Base-by-base conservation (phyloP, 2,329 filamentous ascomycete species). In the Aspergillus brasiliensis region DNA sequence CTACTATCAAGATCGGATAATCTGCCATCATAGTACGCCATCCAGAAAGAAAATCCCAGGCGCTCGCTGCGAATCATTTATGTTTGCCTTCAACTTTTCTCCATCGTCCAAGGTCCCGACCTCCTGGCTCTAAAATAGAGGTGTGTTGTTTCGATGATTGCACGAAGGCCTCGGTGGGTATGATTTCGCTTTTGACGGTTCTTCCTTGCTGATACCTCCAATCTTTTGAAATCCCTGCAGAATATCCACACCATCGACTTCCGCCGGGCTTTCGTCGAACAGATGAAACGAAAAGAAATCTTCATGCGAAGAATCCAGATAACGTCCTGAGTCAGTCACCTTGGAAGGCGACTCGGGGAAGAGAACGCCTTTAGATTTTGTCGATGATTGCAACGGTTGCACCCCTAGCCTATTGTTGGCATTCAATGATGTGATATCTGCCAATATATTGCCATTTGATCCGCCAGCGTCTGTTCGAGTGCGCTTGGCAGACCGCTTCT, bases 401-500 rank as follows among this genome's bases (percentile, higher is more conserved):
- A 74, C 64, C 46, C 72, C 71, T 28, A 73, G 60, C 21, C 73
- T 71, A 44, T 63, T 76, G 56, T 78, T 78, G 15, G 72, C 68
- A 59, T 69, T 76, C 23, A 71, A 62, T 28, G 75, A 71, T 5
- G 76, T 78, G 56, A 79, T 76, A 56, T 80, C 77, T 4, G 75
- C 79, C 37, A 88, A 81, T 21, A 84, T 79, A 58, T 79, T 80
- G 49, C 76, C 75, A 25, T 81, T 80, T 13, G 81, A 82, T 56
- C 74, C 80, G 47, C 79, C 78, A 61, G 82, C 80, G 61, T 82
- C 80, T 8, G 81, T 76, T 27, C 81, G 79, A 6, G 80, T 78
- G 31, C 83, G 82, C 64, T 83, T 83, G 3, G 74, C 73, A 7
- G 79, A 78, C 47, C 80, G 82, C 73, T 86, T 87, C 64, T 83